These are phyloP conservation scores for Penicillium italicum DNA, from an alignment of 2,329 filamentous ascomycete genomes.

Conservation along the genomic window DNA sequence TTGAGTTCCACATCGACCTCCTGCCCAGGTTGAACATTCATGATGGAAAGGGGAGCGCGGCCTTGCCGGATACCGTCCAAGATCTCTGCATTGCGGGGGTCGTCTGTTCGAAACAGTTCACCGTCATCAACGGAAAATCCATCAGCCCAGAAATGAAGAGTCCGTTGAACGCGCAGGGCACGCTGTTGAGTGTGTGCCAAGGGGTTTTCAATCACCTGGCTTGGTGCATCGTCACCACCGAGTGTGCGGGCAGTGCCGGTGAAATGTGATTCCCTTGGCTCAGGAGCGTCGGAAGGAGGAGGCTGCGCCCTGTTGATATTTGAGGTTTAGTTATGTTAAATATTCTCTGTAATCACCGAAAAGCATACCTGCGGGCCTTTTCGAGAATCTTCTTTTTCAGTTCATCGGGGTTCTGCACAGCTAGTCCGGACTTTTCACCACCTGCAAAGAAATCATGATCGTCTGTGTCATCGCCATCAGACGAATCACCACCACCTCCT, in stretches of 20 bases:
- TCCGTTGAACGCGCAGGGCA: slow-evolving; percentile 54
- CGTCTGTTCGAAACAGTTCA: slow-evolving; percentile 59
- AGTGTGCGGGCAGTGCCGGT: slow-evolving; percentile 61
- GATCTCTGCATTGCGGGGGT: slow-evolving; percentile 59
- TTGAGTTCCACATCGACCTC: slow-evolving; percentile 64
- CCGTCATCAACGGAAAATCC: slow-evolving; percentile 66
- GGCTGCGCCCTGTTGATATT: slow-evolving; percentile 28
- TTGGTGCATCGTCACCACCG: slow-evolving; percentile 61
- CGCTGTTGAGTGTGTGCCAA: slow-evolving; percentile 40
- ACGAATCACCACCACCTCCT: slow-evolving; percentile 41
- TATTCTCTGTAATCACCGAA: not conserved
- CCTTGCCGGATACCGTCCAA: slow-evolving; percentile 62
- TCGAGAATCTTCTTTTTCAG: slow-evolving; percentile 51
- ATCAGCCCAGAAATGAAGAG: slow-evolving; percentile 62
- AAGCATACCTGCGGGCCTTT: slow-evolving; percentile 40
- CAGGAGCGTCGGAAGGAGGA: slow-evolving; percentile 43
- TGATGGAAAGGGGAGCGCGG: slow-evolving; percentile 59
- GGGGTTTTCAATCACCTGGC: slow-evolving; percentile 54
- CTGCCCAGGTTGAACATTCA: slow-evolving; percentile 61
- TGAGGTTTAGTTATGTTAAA: not conserved
- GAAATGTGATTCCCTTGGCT: slow-evolving; percentile 48
- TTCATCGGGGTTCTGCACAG: slow-evolving; percentile 62
- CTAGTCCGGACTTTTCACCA: slow-evolving; percentile 65
- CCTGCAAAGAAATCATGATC: slow-evolving; percentile 60
- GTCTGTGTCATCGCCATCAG: slow-evolving; percentile 53